Evolutionary conservation across 768 basidiomycete species (phyloP), one percentile per base, ranked within the genome.

Genomic region (Gymnopilus dilepis): DNA sequence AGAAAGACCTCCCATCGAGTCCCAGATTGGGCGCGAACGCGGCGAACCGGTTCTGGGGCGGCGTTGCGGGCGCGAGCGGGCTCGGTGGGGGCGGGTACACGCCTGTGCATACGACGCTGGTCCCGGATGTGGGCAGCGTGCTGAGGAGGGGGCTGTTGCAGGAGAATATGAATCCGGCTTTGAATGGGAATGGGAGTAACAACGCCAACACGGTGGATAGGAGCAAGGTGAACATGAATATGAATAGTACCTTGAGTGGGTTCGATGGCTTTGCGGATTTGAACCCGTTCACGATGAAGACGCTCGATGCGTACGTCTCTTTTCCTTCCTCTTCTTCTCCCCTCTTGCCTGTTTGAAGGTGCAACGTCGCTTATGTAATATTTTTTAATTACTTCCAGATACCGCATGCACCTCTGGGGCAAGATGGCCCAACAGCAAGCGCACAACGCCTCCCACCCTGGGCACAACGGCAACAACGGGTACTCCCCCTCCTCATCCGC

Each of bases 351-450:
- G n/a, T n/a, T 57, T 42, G 28, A 34, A 34, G 33, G 33, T 34
- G 33, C 6, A 34, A 34, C 12, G 43, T 42, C 45, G 12, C 59
- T 56, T 40, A 61, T 48, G 54, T 66, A 56, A 48, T 60, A 37
- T 38, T 26, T 65, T 52, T 40, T 61, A 13, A 33, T 37, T 65
- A n/a, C 50, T 34, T 31, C 34, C n/a, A 86, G 85, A 11, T 90
- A 90, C 71, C 85, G 95, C 41, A 95, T 95, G 91, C 95, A 97
- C 63, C 80, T 97, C 0, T 97, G 95, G 95, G 86, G 88, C 33
- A 86, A 90, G 76, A 92, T 97, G 87, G 94, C 86, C 31, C 93
- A 94, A 66, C 90, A 85, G 22, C 77, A 77, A 41, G 56, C 71
- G 64, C 61, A 73, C 62, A 72, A 78, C 56, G 72, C 80, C n/a